Conservation (phyloP, 2,329 filamentous ascomycete species). For the Emergomyces africanus region DNA sequence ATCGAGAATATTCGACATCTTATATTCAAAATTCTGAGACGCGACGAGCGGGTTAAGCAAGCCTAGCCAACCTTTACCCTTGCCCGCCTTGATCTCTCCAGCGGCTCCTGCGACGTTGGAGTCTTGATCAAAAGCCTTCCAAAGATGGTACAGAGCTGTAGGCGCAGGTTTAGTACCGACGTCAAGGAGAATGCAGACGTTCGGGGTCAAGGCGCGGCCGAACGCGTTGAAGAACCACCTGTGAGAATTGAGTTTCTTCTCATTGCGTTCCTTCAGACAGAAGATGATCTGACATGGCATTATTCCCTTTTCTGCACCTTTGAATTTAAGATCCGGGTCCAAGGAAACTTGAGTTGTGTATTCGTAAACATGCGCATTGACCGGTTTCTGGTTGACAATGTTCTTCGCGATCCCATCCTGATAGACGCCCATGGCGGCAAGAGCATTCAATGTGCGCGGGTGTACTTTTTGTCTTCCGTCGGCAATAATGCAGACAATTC, state of each 20-base stretch:
- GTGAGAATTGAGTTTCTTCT: constrained; percentile 96
- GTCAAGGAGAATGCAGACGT: constrained; percentile 92
- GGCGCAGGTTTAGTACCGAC: constrained; percentile 85
- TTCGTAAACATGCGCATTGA: constrained; percentile 95
- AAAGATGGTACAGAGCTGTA: constrained; percentile 91
- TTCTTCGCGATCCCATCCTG: constrained; percentile 99
- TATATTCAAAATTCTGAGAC: constrained; percentile 98
- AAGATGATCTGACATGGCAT: constrained; percentile 98
- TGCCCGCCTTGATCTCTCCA: constrained; percentile 95
- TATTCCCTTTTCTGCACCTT: constrained; percentile 97
- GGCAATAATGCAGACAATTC: constrained; percentile 92
- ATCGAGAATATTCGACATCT: constrained; percentile 98
- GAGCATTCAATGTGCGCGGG: constrained; percentile 78
- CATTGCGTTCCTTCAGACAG: constrained; percentile 94
- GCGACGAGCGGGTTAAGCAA: constrained; percentile 89
- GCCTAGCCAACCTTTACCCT: constrained; percentile 69
- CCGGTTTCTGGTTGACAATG: constrained; percentile 87
- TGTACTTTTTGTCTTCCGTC: constrained; percentile 92
- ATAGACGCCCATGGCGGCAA: constrained; percentile 95
- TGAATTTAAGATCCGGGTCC: constrained; percentile 93
- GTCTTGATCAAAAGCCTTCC: constrained; percentile 98
- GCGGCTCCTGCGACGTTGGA: constrained; percentile 95
- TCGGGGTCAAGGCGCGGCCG: constrained; percentile 80
- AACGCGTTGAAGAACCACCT: constrained; percentile 99
- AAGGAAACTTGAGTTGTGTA: constrained; percentile 97